A percentile compares a stretch with the other conserved stretches of the same genome.
Evolutionary conservation across 345 rosid genomes (phyloP).

Genomic region (Physaria fendleri): DNA sequence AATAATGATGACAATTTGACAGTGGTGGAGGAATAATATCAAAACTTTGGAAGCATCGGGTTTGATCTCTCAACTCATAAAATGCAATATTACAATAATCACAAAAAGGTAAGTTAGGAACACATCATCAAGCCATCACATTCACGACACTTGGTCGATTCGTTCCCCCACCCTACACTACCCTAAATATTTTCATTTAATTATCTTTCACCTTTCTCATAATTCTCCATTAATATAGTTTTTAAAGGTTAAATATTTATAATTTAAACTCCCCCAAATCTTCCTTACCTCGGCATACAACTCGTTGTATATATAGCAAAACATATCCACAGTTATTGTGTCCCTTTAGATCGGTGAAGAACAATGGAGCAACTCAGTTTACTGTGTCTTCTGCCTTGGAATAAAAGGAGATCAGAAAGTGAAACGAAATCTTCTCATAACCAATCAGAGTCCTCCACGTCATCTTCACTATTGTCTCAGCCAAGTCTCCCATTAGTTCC

Average conservation of each 20-base stretch:
- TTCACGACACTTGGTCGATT: slow-evolving; percentile 14
- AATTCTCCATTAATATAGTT: slow-evolving; percentile 3
- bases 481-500: too few relatives aligned
- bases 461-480: too few relatives aligned
- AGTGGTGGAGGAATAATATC: not conserved
- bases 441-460: slow-evolving; percentile 35
- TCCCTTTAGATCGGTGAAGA: slow-evolving; percentile 1
- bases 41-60: slow-evolving; percentile 12
- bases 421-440: not conserved
- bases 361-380: slow-evolving; percentile 30
- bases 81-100: not conserved
- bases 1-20: slow-evolving; percentile 10
- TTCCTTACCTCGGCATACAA: slow-evolving; percentile 9
- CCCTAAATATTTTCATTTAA: not conserved
- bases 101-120: slow-evolving; percentile 25
- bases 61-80: not conserved
- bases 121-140: slow-evolving; percentile 12
- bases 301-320: slow-evolving; percentile 16
- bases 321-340: slow-evolving; percentile 11
- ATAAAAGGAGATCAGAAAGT: slow-evolving; percentile 19
- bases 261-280: not conserved
- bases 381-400: slow-evolving; percentile 19
- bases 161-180: slow-evolving; percentile 19
- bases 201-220: slow-evolving; percentile 6
- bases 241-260: not conserved